These are phyloP conservation scores for Vaccinium macrocarpon DNA, from an alignment of 148 eudicot genomes.

Conservation along the genomic window DNA sequence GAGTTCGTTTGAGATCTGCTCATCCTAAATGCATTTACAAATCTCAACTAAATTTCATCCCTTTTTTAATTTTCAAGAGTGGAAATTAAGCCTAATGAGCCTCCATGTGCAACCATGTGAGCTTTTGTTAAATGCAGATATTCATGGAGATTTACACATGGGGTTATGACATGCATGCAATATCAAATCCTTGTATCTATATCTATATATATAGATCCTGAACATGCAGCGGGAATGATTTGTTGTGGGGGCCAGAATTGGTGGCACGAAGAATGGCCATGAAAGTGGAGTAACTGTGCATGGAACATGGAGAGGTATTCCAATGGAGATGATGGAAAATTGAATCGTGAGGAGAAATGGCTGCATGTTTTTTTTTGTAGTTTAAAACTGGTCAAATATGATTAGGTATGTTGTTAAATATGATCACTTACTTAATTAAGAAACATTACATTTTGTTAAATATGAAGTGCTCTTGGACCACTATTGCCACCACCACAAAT, in stretches of 20 bases:
- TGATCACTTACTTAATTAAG: too few species aligned
- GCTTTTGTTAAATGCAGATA: too few species aligned
- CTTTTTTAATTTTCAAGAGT: too few species aligned
- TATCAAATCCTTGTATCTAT: not conserved
- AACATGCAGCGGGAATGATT: not conserved
- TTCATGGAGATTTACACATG: too few species aligned
- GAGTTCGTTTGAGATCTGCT: not conserved
- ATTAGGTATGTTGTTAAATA: too few species aligned
- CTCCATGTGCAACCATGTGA: not conserved
- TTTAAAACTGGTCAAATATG: too few species aligned
- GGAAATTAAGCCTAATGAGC: not conserved
- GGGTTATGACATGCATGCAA: not conserved
- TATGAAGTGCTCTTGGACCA: too few species aligned
- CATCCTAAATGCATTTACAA: not conserved
- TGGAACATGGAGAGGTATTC: not conserved
- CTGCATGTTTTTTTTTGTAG: not conserved
- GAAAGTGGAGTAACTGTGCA: not conserved
- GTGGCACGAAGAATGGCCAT: not conserved
- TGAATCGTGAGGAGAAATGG: not conserved
- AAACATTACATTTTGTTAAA: too few species aligned
- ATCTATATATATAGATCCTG: not conserved
- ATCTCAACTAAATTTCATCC: not conserved
- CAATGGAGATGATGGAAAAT: not conserved
- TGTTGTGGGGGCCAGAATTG: not conserved
- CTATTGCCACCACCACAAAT: too few species aligned